Percentiles rank a stretch among this genome's conserved stretches.
Evolutionary conservation across 352 stramenopile genomes (phyloP).

Genomic region (Globisporangium barbulae): DNA sequence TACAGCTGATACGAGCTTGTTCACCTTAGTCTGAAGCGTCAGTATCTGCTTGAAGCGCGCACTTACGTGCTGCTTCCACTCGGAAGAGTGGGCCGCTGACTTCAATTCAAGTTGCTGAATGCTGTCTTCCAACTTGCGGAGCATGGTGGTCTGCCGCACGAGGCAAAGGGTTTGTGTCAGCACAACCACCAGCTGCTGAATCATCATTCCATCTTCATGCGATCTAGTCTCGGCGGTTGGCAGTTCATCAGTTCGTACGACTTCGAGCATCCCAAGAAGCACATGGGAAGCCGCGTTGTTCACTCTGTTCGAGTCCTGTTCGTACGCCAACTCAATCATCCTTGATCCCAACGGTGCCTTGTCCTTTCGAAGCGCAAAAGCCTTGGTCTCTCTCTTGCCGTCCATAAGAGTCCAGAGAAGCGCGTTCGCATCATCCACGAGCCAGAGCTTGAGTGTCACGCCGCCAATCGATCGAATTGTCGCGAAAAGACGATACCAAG

Average conservation of each 20-base stretch:
- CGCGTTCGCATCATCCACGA: not conserved
- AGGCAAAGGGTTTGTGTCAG: slow-evolving; percentile 2
- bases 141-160: not conserved
- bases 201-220: not conserved
- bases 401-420: slow-evolving; percentile 3
- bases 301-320: not conserved
- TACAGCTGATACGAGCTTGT: not conserved
- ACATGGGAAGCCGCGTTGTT: not conserved
- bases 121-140: not conserved
- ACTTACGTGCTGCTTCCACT: not conserved
- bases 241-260: not conserved
- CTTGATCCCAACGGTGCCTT: not conserved
- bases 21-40: not conserved
- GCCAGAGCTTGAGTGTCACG: slow-evolving; percentile 1
- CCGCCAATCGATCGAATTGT: not conserved
- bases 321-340: not conserved
- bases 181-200: not conserved
- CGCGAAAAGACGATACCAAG: not conserved
- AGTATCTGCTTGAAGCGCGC: not conserved
- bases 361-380: not conserved
- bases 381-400: not conserved
- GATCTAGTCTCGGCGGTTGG: no score
- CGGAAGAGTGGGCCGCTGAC: not conserved
- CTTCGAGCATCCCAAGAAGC: not conserved
- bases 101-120: not conserved